Evolutionary conservation across 2,329 filamentous ascomycete genomes (phyloP).

Genomic region (Cercospora zeina): DNA sequence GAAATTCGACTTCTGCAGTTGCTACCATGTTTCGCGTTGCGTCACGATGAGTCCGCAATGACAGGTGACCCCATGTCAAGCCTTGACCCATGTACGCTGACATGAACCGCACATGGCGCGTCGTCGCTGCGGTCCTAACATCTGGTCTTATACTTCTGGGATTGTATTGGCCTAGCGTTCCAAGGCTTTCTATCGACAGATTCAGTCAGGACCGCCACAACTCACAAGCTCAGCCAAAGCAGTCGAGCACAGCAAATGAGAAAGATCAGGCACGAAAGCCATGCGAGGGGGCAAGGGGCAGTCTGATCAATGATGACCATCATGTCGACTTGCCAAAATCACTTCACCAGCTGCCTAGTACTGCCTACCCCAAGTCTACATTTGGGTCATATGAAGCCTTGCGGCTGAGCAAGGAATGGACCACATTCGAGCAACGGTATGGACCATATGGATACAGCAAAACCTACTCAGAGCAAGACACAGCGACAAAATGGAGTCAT

Average conservation of each 20-base stretch:
- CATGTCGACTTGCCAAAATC: constrained; percentile 1
- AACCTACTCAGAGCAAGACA: background rate
- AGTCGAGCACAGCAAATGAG: background rate
- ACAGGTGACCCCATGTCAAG: background rate
- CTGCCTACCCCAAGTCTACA: constrained; percentile 13
- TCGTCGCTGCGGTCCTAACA: background rate
- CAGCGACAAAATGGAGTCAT: background rate
- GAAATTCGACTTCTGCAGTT: too few relatives aligned
- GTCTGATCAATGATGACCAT: background rate
- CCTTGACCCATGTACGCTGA: background rate
- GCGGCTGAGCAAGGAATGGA: constrained; percentile 56
- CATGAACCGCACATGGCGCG: constrained; percentile 3
- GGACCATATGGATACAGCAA: background rate
- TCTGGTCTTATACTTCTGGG: background rate
- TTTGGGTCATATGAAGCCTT: constrained; percentile 28
- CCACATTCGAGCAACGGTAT: constrained; percentile 56
- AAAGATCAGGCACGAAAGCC: background rate
- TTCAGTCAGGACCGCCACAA: background rate
- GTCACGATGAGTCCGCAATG: background rate
- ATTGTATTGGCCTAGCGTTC: background rate
- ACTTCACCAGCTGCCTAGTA: background rate
- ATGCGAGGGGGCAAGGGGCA: background rate
- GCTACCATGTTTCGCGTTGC: too few relatives aligned
- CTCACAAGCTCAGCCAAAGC: background rate
- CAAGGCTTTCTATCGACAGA: background rate